Conservation (phyloP, 1,284 basidiomycete species). For the Meira nashicola region DNA sequence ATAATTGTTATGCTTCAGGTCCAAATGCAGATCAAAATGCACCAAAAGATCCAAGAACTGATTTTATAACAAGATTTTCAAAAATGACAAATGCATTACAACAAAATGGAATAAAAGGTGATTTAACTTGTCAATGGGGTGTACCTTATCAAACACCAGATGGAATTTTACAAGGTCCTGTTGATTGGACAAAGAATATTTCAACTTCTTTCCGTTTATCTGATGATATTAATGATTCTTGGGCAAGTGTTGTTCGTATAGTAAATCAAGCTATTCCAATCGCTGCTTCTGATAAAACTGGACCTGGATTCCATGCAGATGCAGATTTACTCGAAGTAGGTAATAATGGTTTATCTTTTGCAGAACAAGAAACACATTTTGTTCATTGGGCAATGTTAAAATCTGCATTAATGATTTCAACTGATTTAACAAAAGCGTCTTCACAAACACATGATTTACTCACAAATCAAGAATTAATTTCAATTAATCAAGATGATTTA, state of each 20-base stretch:
- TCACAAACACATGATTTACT: conserved; percentile 27
- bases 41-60: conserved; percentile 20
- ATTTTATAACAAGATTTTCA: conserved; percentile 50
- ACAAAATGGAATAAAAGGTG: conserved; percentile 57
- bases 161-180: conserved; percentile 22
- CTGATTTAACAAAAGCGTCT: conserved; percentile 36
- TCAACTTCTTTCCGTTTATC: conserved; percentile 58
- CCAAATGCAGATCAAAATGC: conserved; percentile 19
- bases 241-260: conserved; percentile 24
- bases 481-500: conserved; percentile 34
- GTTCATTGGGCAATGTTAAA: conserved; percentile 47
- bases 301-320: conserved; percentile 39
- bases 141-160: conserved; percentile 11
- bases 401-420: conserved; percentile 47
- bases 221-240: conserved; percentile 26
- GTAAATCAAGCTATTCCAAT: conserved; percentile 13
- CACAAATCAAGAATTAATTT: conserved; percentile 40
- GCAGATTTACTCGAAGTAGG: conserved; percentile 35
- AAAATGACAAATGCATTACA: conserved; percentile 60
- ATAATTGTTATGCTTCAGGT: conserved; percentile 55
- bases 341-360: conserved; percentile 27
- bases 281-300: conserved; percentile 18
- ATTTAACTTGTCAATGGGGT: conserved; percentile 60
- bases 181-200: conserved; percentile 49
- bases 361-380: conserved; percentile 44